Evolutionary conservation across 108 stramenopile genomes (phyloP).

Genomic region (Bacterosira constricta): DNA sequence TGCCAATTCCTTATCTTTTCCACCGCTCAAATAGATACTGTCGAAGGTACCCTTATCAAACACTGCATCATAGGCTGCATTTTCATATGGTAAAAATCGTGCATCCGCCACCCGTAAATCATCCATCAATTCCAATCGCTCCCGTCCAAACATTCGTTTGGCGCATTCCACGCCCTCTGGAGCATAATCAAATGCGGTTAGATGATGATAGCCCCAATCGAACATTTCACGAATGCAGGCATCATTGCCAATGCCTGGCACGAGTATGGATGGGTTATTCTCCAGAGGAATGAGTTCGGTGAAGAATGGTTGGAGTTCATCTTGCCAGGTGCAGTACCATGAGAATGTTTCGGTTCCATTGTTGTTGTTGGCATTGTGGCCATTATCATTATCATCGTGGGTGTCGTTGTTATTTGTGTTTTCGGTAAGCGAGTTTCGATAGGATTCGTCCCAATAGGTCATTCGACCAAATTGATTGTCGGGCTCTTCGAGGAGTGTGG

Average conservation of each 20-base stretch:
- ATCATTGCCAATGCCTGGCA: conserved; percentile 56
- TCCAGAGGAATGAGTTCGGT: conserved; percentile 47
- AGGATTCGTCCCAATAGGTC: conserved; percentile 56
- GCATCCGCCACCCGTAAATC: conserved; percentile 47
- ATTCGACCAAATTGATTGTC: conserved; percentile 47
- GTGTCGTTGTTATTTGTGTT: neutral
- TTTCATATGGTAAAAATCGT: conserved; percentile 28
- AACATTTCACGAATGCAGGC: conserved; percentile 41
- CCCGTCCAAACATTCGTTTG: conserved; percentile 21
- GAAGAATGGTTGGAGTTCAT: conserved; percentile 66
- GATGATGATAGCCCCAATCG: conserved; percentile 39
- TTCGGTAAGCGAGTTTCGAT: conserved; percentile 23
- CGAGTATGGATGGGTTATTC: conserved; percentile 10
- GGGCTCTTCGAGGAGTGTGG: neutral
- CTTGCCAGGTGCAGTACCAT: conserved; percentile 67
- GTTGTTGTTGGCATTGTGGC: neutral
- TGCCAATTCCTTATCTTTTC: conserved; percentile 44
- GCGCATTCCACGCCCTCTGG: conserved; percentile 55
- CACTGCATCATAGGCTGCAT: conserved; percentile 35
- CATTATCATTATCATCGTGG: neutral
- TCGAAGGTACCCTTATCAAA: conserved; percentile 46
- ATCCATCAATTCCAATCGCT: conserved; percentile 21
- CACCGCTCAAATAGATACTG: conserved; percentile 48
- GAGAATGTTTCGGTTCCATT: conserved; percentile 38
- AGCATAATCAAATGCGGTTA: conserved; percentile 56